A percentile compares a stretch with the other conserved stretches of the same genome.
Conservation (phyloP, 1,284 basidiomycete species). For the Ustilago loliicola region DNA sequence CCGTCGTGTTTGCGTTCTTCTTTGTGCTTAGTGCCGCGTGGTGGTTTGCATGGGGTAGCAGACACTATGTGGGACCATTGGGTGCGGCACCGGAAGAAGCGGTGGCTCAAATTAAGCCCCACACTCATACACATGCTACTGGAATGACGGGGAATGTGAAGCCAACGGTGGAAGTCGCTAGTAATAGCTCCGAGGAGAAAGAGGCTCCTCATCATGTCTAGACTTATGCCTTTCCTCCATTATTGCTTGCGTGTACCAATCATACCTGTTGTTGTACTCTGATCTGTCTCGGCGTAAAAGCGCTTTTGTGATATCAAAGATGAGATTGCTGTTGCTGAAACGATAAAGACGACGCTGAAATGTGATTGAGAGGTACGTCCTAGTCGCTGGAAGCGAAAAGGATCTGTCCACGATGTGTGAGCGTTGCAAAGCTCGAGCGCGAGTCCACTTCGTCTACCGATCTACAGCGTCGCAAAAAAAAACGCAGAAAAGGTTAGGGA, state of each 20-base stretch:
- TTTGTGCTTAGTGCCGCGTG: conserved; percentile 46
- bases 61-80: conserved; percentile 51
- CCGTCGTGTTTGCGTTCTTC: conserved; percentile 58
- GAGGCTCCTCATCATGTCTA: conserved; percentile 12
- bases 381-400: conserved; percentile 54
- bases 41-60: conserved; percentile 52
- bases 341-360: background rate
- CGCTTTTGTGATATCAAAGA: background rate
- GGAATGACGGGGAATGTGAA: conserved; percentile 9
- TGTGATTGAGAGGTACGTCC: background rate
- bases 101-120: conserved; percentile 3
- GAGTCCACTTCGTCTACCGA: conserved; percentile 85
- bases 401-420: conserved; percentile 76
- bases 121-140: background rate
- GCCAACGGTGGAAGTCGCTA: conserved; percentile 25
- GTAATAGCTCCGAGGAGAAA: conserved; percentile 32
- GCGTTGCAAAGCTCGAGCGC: conserved; percentile 78
- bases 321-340: background rate
- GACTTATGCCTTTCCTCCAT: background rate
- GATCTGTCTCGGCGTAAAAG: background rate
- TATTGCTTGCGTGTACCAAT: background rate
- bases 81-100: conserved; percentile 39
- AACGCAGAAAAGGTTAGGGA: background rate
- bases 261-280: background rate
- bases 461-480: conserved; percentile 70